phyloP scores from a whole-genome alignment of 106 monocot genomes.

The Allium sativum region DNA sequence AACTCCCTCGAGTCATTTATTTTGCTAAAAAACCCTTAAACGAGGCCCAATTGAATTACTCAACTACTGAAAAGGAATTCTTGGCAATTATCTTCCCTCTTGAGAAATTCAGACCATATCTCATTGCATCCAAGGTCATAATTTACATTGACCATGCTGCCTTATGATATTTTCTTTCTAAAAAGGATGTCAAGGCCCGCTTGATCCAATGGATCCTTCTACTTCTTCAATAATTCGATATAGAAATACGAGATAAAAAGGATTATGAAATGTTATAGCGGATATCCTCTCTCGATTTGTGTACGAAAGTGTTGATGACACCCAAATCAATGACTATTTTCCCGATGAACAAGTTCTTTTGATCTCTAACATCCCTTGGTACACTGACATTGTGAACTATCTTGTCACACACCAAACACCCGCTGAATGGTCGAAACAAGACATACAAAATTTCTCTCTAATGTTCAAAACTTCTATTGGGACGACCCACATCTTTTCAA shows the following conservation, averaged over 20 bases:
- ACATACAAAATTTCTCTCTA: neutral
- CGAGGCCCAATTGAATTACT: neutral
- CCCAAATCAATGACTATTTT: neutral
- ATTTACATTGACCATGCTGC: neutral
- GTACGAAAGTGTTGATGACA: too few relatives aligned
- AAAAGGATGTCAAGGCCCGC: neutral
- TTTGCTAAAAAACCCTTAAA: neutral
- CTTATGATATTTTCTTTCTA: neutral
- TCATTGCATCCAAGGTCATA: neutral
- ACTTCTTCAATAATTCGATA: slow-evolving; percentile 1
- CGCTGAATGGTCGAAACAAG: neutral
- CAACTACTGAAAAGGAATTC: slow-evolving; percentile 3
- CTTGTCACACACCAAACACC: neutral
- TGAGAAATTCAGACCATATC: slow-evolving; percentile 5
- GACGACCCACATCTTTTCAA: neutral
- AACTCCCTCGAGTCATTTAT: neutral
- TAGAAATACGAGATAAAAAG: slow-evolving; percentile 2
- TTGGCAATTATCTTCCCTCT: neutral
- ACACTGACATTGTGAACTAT: neutral
- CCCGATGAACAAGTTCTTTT: neutral
- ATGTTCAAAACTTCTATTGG: neutral
- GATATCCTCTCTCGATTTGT: neutral
- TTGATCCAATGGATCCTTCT: neutral
- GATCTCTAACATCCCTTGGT: neutral
- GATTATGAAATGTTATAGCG: neutral